These are phyloP conservation scores for Dactylellina cionopaga DNA, from an alignment of 2,329 filamentous ascomycete species.

Conservation along the genomic window DNA sequence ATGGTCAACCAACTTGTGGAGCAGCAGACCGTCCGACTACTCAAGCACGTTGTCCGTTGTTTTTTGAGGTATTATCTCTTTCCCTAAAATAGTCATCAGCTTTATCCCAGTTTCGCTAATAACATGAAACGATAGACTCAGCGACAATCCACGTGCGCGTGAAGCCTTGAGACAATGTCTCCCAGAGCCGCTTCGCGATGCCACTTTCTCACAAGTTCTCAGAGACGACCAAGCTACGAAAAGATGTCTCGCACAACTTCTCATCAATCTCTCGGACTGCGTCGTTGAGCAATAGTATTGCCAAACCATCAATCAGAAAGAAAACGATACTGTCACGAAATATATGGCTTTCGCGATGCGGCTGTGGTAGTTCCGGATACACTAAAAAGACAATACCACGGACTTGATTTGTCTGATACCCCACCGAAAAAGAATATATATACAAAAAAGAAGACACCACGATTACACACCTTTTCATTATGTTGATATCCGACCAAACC, in stretches of 20 bases:
- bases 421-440: too few species aligned
- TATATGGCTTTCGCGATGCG: too few species aligned
- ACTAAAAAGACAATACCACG: too few species aligned
- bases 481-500: too few species aligned
- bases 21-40: slow-evolving; percentile 91
- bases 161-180: slow-evolving; percentile 96
- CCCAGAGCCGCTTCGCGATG: slow-evolving; percentile 96
- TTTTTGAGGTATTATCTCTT: slow-evolving; percentile 79
- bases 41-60: slow-evolving; percentile 97
- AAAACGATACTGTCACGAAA: neutral
- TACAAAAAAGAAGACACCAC: too few species aligned
- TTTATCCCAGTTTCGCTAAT: slow-evolving; percentile 49
- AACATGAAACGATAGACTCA: slow-evolving; percentile 70
- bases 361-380: too few species aligned
- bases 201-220: slow-evolving; percentile 94
- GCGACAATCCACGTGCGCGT: slow-evolving; percentile 93
- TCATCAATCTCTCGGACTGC: slow-evolving; percentile 95
- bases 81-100: neutral
- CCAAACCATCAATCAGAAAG: neutral
- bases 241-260: slow-evolving; percentile 92
- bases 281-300: slow-evolving; percentile 67
- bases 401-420: too few species aligned
- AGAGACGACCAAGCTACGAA: slow-evolving; percentile 98
- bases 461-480: neutral
- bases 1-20: slow-evolving; percentile 99